Conservation (phyloP, 1,284 basidiomycete species). For the Fomitopsis betulina region DNA sequence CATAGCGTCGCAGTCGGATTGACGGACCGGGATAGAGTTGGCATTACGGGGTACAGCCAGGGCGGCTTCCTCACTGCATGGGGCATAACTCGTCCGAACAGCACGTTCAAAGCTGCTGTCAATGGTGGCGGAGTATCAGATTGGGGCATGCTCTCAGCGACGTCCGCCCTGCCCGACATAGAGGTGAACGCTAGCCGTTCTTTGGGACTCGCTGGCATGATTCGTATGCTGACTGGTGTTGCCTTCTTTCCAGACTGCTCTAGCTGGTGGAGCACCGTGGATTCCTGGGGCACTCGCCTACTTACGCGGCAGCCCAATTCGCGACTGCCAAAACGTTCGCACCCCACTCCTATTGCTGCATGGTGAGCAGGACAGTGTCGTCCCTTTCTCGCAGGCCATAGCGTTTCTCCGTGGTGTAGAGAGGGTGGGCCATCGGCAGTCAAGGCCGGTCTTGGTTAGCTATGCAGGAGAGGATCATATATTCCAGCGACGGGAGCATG, state of each 20-base stretch:
- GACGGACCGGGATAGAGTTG: constrained; percentile 2
- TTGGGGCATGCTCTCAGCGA: constrained; percentile 6
- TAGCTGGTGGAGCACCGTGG: constrained; percentile 6
- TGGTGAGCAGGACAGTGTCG: constrained; percentile 7
- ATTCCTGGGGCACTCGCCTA: not conserved
- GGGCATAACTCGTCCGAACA: constrained; percentile 8
- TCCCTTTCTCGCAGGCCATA: constrained; percentile 7
- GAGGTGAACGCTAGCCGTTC: not conserved
- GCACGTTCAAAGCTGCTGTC: constrained; percentile 4
- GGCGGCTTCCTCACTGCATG: constrained; percentile 9
- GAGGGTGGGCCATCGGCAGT: not conserved
- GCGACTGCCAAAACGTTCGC: constrained; percentile 3
- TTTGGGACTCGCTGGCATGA: too few relatives aligned
- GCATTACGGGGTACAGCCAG: constrained; percentile 7
- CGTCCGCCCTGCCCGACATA: constrained; percentile 5
- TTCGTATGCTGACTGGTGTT: too few relatives aligned
- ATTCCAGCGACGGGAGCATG: constrained; percentile 4
- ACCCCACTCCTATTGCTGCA: constrained; percentile 5
- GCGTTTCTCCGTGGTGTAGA: constrained; percentile 6
- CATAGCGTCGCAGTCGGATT: not conserved
- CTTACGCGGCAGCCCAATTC: constrained; percentile 4
- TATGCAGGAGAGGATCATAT: constrained; percentile 9
- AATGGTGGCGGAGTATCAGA: constrained; percentile 5
- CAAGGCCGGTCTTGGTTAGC: not conserved
- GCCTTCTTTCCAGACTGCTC: not conserved